These are phyloP conservation scores for Penicillium palitans DNA, from an alignment of 2,329 filamentous ascomycete genomes.

Conservation along the genomic window DNA sequence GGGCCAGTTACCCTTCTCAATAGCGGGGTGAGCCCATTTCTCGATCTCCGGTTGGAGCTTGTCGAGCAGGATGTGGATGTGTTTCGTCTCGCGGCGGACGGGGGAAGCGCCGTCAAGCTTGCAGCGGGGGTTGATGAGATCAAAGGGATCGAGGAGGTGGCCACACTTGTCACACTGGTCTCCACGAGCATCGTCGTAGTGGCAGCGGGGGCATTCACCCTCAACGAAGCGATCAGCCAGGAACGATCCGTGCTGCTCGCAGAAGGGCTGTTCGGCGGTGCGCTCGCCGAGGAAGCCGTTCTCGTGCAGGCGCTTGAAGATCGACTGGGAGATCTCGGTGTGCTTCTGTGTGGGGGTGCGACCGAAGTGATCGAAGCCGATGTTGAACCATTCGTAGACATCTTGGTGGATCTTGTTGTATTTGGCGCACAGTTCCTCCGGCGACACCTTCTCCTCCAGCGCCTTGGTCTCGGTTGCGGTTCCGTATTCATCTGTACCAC, in stretches of 20 bases:
- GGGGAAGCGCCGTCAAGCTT: constrained; percentile 86
- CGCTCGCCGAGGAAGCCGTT: constrained; percentile 88
- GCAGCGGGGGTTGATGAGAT: constrained; percentile 81
- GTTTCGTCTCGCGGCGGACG: constrained; percentile 78
- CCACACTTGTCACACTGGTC: constrained; percentile 78
- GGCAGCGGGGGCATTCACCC: constrained; percentile 51
- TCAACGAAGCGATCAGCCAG: constrained; percentile 72
- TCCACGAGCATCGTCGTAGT: constrained; percentile 68
- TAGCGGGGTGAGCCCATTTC: constrained; percentile 73
- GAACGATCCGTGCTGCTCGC: constrained; percentile 64
- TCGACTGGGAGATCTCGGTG: constrained; percentile 88
- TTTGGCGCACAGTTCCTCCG: constrained; percentile 83
- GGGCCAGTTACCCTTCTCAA: constrained; percentile 63
- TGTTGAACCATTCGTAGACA: constrained; percentile 95
- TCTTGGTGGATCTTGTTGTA: constrained; percentile 88
- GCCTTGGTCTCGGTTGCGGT: constrained; percentile 96
- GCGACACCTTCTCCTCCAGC: constrained; percentile 79
- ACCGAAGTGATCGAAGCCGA: constrained; percentile 92
- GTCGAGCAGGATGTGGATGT: constrained; percentile 85
- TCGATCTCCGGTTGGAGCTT: constrained; percentile 75
- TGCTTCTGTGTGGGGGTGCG: constrained; percentile 86
- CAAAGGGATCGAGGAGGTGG: constrained; percentile 68
- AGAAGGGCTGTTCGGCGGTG: constrained; percentile 86
- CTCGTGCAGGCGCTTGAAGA: constrained; percentile 82
- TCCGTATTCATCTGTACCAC: constrained; percentile 91